phyloP scores from a whole-genome alignment of 2,329 filamentous ascomycete genomes.

The Fulvia fulva region DNA sequence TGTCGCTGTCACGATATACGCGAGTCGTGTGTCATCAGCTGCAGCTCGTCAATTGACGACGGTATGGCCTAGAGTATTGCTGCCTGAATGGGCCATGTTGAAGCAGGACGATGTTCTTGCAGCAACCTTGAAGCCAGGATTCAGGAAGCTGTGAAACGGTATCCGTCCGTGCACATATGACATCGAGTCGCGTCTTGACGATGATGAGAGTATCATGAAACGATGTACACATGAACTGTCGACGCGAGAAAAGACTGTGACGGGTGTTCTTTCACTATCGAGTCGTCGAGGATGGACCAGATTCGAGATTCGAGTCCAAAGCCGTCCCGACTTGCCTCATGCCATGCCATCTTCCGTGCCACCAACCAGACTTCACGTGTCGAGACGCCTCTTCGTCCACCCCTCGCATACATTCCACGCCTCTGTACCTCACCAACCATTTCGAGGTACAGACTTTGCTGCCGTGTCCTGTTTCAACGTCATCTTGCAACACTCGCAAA shows the following conservation, averaged over 20 bases:
- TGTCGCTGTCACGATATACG: not conserved
- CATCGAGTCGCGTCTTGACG: not conserved
- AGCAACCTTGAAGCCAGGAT: not conserved
- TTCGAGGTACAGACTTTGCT: conserved; percentile 4
- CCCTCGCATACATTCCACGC: conserved; percentile 5
- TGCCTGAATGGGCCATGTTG: not conserved
- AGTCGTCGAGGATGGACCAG: not conserved
- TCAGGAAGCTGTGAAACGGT: not conserved
- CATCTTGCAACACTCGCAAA: conserved; percentile 3
- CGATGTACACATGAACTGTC: not conserved
- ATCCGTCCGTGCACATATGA: not conserved
- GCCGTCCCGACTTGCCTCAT: too few relatives aligned
- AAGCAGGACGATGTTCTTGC: not conserved
- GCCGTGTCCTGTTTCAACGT: conserved; percentile 6
- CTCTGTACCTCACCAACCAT: conserved; percentile 2
- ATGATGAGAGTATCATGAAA: not conserved
- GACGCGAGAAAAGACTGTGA: too few relatives aligned
- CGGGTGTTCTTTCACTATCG: not conserved
- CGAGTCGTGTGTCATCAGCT: not conserved
- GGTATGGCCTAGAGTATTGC: not conserved
- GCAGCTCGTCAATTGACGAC: not conserved
- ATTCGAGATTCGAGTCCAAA: too few relatives aligned
- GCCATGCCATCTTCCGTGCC: not conserved
- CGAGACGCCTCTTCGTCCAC: not conserved
- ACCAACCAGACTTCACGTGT: conserved; percentile 1